These are phyloP conservation scores for Metarhizium rileyi DNA, from an alignment of 2,329 filamentous ascomycete genomes.

Conservation along the genomic window DNA sequence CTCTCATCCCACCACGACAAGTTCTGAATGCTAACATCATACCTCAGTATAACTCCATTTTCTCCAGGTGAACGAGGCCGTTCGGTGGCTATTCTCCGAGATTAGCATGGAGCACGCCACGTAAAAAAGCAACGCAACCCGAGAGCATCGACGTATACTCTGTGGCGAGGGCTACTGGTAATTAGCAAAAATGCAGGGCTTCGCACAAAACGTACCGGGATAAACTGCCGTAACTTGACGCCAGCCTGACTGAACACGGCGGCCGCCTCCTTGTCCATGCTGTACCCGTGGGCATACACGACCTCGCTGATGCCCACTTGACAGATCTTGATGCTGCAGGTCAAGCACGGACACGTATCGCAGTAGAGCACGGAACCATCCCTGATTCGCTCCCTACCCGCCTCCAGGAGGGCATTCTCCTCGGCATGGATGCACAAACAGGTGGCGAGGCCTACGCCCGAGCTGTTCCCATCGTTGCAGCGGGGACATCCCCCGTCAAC, in stretches of 20 bases:
- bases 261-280: constrained; percentile 82
- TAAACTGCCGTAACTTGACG: constrained; percentile 78
- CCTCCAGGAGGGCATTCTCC: constrained; percentile 92
- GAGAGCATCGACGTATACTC: background rate
- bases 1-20: background rate
- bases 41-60: constrained; percentile 29
- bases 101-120: constrained; percentile 12
- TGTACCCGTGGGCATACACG: constrained; percentile 87
- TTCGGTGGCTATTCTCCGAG: constrained; percentile 43
- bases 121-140: background rate
- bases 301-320: constrained; percentile 95
- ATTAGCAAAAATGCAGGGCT: background rate
- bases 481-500: constrained; percentile 82
- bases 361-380: constrained; percentile 81
- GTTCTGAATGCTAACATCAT: background rate
- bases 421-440: constrained; percentile 97
- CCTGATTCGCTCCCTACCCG: constrained; percentile 79
- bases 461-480: constrained; percentile 67
- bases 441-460: constrained; percentile 67
- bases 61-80: constrained; percentile 53
- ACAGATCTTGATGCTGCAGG: constrained; percentile 96
- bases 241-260: constrained; percentile 76
- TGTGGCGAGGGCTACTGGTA: background rate
- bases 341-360: constrained; percentile 93
- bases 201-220: constrained; percentile 50